Percentiles rank a stretch among this genome's conserved stretches.
Conservation (phyloP, 495 filamentous ascomycete species). For the Hyphodiscus hymeniophilus region DNA sequence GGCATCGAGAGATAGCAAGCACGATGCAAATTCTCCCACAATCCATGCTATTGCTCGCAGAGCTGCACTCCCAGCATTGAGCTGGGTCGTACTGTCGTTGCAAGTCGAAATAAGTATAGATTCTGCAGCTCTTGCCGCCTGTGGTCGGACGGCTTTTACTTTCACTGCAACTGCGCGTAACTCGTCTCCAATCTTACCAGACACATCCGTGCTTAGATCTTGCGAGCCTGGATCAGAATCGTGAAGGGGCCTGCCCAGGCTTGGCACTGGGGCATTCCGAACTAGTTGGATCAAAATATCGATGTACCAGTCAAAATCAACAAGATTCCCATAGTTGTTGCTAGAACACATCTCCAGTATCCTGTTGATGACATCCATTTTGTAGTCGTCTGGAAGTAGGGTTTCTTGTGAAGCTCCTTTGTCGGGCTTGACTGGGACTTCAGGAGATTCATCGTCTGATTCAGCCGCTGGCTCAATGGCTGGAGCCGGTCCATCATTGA, state of each 20-base stretch:
- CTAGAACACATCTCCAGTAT: constrained; percentile 89
- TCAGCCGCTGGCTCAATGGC: constrained; percentile 39
- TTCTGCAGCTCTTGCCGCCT: constrained; percentile 79
- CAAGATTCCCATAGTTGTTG: constrained; percentile 74
- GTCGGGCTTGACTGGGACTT: constrained; percentile 28
- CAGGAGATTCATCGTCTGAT: constrained; percentile 51
- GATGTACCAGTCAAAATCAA: constrained; percentile 96
- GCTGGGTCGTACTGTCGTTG: constrained; percentile 32
- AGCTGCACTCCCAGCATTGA: constrained; percentile 42
- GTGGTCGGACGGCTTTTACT: constrained; percentile 67
- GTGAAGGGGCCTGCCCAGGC: constrained; percentile 11
- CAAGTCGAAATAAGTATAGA: constrained; percentile 49
- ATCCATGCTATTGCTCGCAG: constrained; percentile 74
- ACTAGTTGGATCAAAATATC: constrained; percentile 75
- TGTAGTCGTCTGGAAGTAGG: constrained; percentile 73
- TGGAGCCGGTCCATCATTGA: constrained; percentile 11
- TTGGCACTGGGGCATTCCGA: constrained; percentile 47
- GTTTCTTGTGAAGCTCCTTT: constrained; percentile 29
- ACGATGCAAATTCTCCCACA: constrained; percentile 72
- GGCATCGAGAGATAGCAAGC: constrained; percentile 54
- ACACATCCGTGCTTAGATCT: constrained; percentile 37
- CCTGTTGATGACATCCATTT: constrained; percentile 62
- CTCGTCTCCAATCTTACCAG: constrained; percentile 71
- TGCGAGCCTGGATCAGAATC: constrained; percentile 1
- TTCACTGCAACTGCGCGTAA: constrained; percentile 86